phyloP scores from a whole-genome alignment of 1,284 basidiomycete species.

The Naganishia albida region DNA sequence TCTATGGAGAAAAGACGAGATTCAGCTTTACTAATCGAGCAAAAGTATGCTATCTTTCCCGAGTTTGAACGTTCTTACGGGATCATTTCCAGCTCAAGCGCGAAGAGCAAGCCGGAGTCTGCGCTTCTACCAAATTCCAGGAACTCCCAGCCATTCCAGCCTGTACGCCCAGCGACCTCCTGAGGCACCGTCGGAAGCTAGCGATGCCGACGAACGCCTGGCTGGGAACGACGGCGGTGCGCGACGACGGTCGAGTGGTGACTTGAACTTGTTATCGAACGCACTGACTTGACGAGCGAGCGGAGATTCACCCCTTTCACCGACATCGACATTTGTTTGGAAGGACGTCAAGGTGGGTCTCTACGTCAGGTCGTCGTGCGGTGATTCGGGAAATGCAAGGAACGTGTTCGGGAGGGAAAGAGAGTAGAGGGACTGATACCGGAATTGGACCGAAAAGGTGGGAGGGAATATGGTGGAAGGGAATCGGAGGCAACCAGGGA shows the following conservation, averaged over 20 bases:
- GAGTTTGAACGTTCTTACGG: too few relatives aligned
- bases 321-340: slow-evolving; percentile 29
- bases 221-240: neutral
- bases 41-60: too few relatives aligned
- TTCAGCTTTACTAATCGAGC: too few relatives aligned
- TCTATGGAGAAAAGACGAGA: too few relatives aligned
- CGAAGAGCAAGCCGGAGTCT: neutral
- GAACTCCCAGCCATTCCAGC: neutral
- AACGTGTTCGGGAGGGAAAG: slow-evolving; percentile 1
- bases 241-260: neutral
- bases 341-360: slow-evolving; percentile 31
- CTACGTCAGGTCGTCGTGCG: slow-evolving; percentile 12
- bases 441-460: neutral
- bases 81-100: too few relatives aligned
- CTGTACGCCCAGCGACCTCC: neutral
- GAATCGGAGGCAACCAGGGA: neutral
- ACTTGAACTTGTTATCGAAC: neutral
- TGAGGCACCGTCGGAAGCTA: slow-evolving; percentile 1
- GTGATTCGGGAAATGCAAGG: slow-evolving; percentile 6
- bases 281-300: neutral
- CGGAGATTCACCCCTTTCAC: slow-evolving; percentile 10
- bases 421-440: neutral
- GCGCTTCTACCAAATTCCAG: neutral
- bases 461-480: neutral
- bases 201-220: neutral